Evolutionary conservation across 78 protist genomes (phyloP).

Genomic region (slime mould (Dictyostelium discoideum)): dicty_2.7 NC_007088.5:7954001-7954500

Average conservation of each 20-base stretch:
- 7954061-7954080: neutral
- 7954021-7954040: neutral
- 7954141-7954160: conserved; percentile 81
- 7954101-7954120: conserved; percentile 24
- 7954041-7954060: no score
- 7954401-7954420: conserved; percentile 62
- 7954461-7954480: conserved; percentile 48
- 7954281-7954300: conserved; percentile 79
- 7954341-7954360: conserved; percentile 79
- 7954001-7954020: conserved; percentile 71
- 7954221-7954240: conserved; percentile 75
- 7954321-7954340: conserved; percentile 82
- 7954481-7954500: conserved; percentile 53
- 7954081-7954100: neutral
- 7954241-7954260: conserved; percentile 64
- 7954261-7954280: conserved; percentile 65
- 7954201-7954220: conserved; percentile 79
- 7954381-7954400: conserved; percentile 62
- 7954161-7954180: conserved; percentile 73
- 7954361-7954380: conserved; percentile 80
- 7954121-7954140: conserved; percentile 80
- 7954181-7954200: conserved; percentile 75
- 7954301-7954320: conserved; percentile 60
- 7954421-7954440: conserved; percentile 80
- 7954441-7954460: conserved; percentile 82